phyloP scores from a whole-genome alignment of 176 grass and related monocot species.

The Lolium rigidum region DNA sequence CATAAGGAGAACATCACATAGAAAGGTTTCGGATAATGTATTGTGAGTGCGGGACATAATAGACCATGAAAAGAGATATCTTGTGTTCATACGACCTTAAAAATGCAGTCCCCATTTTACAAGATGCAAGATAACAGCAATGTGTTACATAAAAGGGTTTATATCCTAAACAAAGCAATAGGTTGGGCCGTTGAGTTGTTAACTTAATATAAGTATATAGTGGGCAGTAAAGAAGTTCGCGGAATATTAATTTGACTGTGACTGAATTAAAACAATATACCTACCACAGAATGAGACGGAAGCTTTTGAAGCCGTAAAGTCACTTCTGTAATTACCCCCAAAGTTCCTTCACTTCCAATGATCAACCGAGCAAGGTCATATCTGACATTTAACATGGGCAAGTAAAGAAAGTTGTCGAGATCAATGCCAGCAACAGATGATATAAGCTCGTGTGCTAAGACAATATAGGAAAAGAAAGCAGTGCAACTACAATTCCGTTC shows the following conservation, averaged over 20 bases:
- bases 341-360: conserved; percentile 97
- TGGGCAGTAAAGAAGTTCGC: neutral
- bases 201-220: neutral
- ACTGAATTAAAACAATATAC: conserved; percentile 39
- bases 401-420: conserved; percentile 15
- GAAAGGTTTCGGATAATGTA: neutral
- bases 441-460: neutral
- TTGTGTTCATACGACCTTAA: conserved; percentile 12
- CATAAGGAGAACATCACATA: conserved; percentile 1
- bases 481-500: conserved; percentile 11
- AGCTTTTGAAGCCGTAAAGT: conserved; percentile 94
- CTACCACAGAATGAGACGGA: conserved; percentile 92
- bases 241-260: neutral
- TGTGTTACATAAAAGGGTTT: neutral
- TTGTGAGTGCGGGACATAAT: neutral
- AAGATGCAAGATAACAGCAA: conserved; percentile 25
- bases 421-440: conserved; percentile 20
- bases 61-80: conserved; percentile 10
- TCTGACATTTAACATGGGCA: conserved; percentile 51
- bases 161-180: neutral
- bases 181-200: neutral
- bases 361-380: conserved; percentile 94
- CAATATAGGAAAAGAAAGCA: conserved; percentile 34
- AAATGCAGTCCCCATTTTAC: neutral
- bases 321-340: conserved; percentile 92